Conservation (phyloP, 345 rosid genomes). For the Euclidium syriacum region DNA sequence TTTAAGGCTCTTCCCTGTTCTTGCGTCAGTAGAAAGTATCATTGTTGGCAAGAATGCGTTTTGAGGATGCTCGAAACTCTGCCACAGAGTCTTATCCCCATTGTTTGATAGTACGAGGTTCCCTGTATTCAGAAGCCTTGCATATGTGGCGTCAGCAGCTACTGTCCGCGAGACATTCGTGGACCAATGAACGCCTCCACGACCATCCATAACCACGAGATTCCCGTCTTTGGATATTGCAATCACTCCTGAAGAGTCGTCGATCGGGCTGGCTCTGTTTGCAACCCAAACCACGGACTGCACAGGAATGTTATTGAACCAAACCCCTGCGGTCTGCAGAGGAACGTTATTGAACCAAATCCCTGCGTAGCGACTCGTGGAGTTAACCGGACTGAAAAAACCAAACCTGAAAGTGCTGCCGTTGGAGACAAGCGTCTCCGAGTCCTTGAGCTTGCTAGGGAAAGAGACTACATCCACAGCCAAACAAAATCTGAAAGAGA, state of each 20-base stretch:
- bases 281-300: slow-evolving; percentile 44
- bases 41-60: slow-evolving; percentile 28
- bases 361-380: slow-evolving; percentile 40
- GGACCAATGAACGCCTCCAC: slow-evolving; percentile 42
- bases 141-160: slow-evolving; percentile 18
- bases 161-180: slow-evolving; percentile 26
- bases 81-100: slow-evolving; percentile 32
- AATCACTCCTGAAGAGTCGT: slow-evolving; percentile 38
- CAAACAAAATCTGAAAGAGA: slow-evolving; percentile 5
- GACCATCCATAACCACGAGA: slow-evolving; percentile 40
- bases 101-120: slow-evolving; percentile 34
- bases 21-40: slow-evolving; percentile 27
- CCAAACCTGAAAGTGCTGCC: slow-evolving; percentile 35
- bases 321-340: slow-evolving; percentile 20
- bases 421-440: slow-evolving; percentile 30
- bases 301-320: slow-evolving; percentile 26
- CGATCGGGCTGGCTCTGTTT: slow-evolving; percentile 39
- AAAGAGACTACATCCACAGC: slow-evolving; percentile 23
- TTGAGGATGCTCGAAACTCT: slow-evolving; percentile 45
- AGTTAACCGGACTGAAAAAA: slow-evolving; percentile 43
- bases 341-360: slow-evolving; percentile 37
- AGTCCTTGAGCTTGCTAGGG: slow-evolving; percentile 24
- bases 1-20: slow-evolving; percentile 19
- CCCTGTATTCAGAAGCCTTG: slow-evolving; percentile 41
- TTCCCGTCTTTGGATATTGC: slow-evolving; percentile 40